These are phyloP conservation scores for Fusarium longipes DNA, from an alignment of 2,329 filamentous ascomycete genomes.

Conservation along the genomic window DNA sequence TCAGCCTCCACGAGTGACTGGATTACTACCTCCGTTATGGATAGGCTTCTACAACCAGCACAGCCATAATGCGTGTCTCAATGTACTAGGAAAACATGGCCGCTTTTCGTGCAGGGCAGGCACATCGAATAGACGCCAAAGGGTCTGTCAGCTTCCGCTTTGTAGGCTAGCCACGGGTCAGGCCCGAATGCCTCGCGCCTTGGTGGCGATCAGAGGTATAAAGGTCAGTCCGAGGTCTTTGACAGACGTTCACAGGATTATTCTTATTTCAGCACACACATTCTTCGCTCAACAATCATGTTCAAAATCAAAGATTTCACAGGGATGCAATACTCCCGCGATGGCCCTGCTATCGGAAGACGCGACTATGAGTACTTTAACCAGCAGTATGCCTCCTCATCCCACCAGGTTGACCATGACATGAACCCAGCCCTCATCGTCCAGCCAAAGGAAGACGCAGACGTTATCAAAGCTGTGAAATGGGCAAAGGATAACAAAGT, in stretches of 20 bases:
- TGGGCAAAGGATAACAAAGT: constrained; percentile 56
- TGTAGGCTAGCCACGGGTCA: neutral
- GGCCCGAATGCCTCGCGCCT: no score
- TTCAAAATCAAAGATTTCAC: constrained; percentile 36
- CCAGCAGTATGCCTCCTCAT: constrained; percentile 59
- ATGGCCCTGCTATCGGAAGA: constrained; percentile 13
- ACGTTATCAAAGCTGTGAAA: constrained; percentile 55
- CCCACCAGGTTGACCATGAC: constrained; percentile 54
- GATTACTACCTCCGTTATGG: neutral
- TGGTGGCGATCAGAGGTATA: neutral
- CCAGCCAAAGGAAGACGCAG: constrained; percentile 56
- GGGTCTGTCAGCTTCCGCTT: no score
- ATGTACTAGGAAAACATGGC: neutral
- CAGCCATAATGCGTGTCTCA: constrained; percentile 16
- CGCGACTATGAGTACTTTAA: constrained; percentile 38
- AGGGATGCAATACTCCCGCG: constrained; percentile 42
- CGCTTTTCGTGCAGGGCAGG: neutral
- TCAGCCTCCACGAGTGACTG: neutral
- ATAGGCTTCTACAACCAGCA: neutral
- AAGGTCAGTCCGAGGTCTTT: neutral
- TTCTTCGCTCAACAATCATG: constrained; percentile 13
- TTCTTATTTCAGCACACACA: neutral
- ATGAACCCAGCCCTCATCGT: constrained; percentile 59
- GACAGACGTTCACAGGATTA: neutral
- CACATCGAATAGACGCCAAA: neutral